Base-by-base conservation (phyloP, 768 basidiomycete genomes). In the Fomitopsis pulvina region DNA sequence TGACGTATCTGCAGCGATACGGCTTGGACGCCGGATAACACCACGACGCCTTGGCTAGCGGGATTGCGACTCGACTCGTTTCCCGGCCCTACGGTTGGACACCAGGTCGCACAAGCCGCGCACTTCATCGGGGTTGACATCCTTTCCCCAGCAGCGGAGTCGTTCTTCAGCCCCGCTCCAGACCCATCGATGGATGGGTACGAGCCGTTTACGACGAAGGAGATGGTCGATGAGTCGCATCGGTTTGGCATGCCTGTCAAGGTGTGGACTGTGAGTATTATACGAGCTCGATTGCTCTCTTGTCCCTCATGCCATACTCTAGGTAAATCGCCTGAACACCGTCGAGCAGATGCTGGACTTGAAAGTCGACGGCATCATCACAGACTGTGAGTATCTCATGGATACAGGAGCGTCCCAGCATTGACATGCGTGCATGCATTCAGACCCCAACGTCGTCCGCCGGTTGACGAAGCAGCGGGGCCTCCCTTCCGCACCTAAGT, bases 301-400 rank as follows among this genome's bases (percentile, higher is more conserved):
- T 4, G 24, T 37, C 28, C 12, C 10, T 28, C 9, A 28, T 45
- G 10, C 40, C 3, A 11, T 16, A 2, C 18, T 32, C 42, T 59
- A 87, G 84, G 74, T 84, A 51, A 80, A 89, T 60, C 68, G 72
- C 18, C 66, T 85, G 50, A 80, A 77, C 57, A 68, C 80, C 30
- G 75, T 77, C 2, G 79, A 85, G n/a, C 72, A 81, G 54, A 60
- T 90, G 37, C 48, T 82, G 28, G 71, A 72, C 14, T 76, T 74
- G 69, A 78, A 78, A 2, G 81, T 80, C 0, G 87, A 90, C 62
- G 88, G 87, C 0, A 77, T 91, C 49, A 90, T 91, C 57, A 80
- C 86, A 4, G 87, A 91, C 60, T 87, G 74, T 75, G 52, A 12
- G 71, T 50, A 52, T 11, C 34, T 12, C 21, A 28, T 7, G 14